These are phyloP conservation scores for Lasiodiplodia hormozganensis DNA, from an alignment of 2,329 filamentous ascomycete genomes.

Conservation along the genomic window DNA sequence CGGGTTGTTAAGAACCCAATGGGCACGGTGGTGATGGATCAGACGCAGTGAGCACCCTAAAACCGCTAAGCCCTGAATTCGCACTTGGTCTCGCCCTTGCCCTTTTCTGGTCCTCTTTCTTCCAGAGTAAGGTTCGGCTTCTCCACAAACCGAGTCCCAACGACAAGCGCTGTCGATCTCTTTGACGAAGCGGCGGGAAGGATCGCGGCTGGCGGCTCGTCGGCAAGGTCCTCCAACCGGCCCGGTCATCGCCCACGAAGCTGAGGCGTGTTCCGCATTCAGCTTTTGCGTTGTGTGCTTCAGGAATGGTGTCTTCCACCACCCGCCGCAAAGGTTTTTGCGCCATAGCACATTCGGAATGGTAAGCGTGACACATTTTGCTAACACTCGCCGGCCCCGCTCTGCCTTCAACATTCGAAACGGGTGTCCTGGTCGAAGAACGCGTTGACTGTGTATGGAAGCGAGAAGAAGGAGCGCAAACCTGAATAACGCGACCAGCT, in stretches of 20 bases:
- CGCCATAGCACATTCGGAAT: background rate
- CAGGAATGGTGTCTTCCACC: background rate
- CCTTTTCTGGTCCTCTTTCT: background rate
- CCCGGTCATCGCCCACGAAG: background rate
- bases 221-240: background rate
- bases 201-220: conserved; percentile 10
- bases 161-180: background rate
- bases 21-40: background rate
- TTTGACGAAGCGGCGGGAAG: conserved; percentile 2
- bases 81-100: background rate
- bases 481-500: conserved; percentile 29
- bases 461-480: background rate
- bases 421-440: background rate
- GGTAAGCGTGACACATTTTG: background rate
- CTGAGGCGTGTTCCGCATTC: background rate
- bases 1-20: background rate
- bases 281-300: background rate
- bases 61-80: background rate
- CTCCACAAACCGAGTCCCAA: background rate
- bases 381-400: background rate
- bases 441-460: background rate
- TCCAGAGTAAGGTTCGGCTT: background rate
- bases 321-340: background rate
- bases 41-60: background rate
- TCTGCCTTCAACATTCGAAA: background rate